Evolutionary conservation across 2,329 filamentous ascomycete genomes (phyloP).

Genomic region (Mycocentrospora acerina): DNA sequence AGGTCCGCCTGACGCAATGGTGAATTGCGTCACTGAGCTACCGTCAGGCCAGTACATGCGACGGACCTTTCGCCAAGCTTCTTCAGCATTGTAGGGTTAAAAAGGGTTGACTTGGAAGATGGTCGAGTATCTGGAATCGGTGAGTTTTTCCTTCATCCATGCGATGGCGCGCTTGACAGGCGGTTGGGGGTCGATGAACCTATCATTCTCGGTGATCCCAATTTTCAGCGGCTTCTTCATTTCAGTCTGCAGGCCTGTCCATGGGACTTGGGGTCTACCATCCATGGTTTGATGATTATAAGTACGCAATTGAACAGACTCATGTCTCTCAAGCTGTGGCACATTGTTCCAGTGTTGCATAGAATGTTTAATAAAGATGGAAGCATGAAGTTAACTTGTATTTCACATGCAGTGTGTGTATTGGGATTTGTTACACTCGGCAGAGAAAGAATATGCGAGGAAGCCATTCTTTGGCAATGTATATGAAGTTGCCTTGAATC

Average conservation of each 20-base stretch:
- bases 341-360: too few species aligned
- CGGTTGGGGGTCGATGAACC: conserved; percentile 42
- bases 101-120: conserved; percentile 42
- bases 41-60: too few species aligned
- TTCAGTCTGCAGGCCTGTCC: conserved; percentile 17
- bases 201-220: conserved; percentile 47
- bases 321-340: conserved; percentile 18
- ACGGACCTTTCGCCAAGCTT: too few species aligned
- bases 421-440: too few species aligned
- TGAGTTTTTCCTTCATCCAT: conserved; percentile 34
- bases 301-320: conserved; percentile 16
- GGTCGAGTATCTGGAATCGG: conserved; percentile 1
- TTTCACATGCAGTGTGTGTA: too few species aligned
- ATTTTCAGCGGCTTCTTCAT: conserved; percentile 39
- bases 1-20: too few species aligned
- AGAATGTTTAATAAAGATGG: too few species aligned
- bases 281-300: conserved; percentile 12
- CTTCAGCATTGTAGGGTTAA: conserved; percentile 32
- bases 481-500: too few species aligned
- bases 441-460: too few species aligned
- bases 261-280: conserved; percentile 19
- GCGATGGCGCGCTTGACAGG: conserved; percentile 40
- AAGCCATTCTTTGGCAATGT: too few species aligned
- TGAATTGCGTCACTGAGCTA: too few species aligned
- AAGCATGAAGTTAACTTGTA: too few species aligned